phyloP scores from a whole-genome alignment of 2,329 filamentous ascomycete species.

The Ophiostoma montium region DNA sequence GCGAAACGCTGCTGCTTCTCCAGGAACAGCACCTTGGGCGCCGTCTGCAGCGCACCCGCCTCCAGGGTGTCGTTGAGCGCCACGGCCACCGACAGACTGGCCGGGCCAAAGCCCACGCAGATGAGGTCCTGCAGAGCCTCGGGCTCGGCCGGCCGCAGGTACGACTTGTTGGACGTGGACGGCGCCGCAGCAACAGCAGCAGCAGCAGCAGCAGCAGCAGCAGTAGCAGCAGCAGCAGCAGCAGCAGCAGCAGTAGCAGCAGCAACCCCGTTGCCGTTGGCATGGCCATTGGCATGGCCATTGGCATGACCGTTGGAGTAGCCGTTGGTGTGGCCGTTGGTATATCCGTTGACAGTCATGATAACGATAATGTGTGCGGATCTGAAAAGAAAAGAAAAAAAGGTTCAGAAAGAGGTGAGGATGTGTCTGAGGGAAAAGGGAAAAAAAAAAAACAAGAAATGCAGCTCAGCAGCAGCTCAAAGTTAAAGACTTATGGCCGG shows the following conservation, averaged over 20 bases:
- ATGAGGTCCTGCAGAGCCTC: conserved; percentile 69
- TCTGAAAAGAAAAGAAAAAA: not conserved
- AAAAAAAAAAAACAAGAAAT: not conserved
- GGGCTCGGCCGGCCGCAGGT: conserved; percentile 14
- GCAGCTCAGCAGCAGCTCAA: not conserved
- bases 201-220: too few species aligned
- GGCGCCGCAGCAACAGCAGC: not conserved
- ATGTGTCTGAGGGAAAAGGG: not conserved
- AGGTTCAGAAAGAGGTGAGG: not conserved
- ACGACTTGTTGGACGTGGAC: not conserved
- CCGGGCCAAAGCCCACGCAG: conserved; percentile 86
- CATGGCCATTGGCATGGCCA: conserved; percentile 3
- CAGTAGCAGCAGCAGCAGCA: too few species aligned
- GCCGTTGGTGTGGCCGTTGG: conserved; percentile 7
- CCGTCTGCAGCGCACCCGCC: conserved; percentile 33
- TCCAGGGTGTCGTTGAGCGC: conserved; percentile 71
- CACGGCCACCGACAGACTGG: conserved; percentile 76
- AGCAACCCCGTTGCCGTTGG: not conserved
- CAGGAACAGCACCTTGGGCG: conserved; percentile 64
- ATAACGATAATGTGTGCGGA: not conserved
- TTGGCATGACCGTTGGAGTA: conserved; percentile 2
- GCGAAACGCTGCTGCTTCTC: conserved; percentile 74
- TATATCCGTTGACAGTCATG: conserved; percentile 4
- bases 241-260: too few species aligned
- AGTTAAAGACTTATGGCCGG: not conserved